Evolutionary conservation across 176 grass and related monocot species (phyloP), one percentile per base, ranked within the genome.

Genomic region (Triticum turgidum): DNA sequence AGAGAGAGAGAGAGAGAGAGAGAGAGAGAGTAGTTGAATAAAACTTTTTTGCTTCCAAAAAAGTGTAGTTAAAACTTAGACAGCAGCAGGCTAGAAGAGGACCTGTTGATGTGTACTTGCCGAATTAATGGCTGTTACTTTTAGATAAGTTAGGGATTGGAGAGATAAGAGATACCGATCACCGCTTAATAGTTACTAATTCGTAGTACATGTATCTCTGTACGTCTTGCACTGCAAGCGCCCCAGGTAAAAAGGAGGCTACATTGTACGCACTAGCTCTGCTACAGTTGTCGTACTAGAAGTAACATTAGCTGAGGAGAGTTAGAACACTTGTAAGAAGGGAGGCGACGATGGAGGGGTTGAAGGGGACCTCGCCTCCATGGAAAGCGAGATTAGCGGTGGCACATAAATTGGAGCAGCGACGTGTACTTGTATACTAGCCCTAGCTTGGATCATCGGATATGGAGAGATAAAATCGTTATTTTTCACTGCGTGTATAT

Each of bases 301-400:
- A 82, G 33, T 73, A 27, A 75, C 15, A 21, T 8, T 41, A 20
- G 68, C 51, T 51, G 25, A 82, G 12, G 12, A 52, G 29, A 83
- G 79, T 69, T 75, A 76, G 71, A 84, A 68, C 72, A 75, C 72
- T 70, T 81, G 51, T 32, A 80, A 89, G 85, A 81, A 82, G 47
- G 65, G 65, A 85, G 64, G 42, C 21, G 59, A 80, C 21, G 71
- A 80, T 80, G 5, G 74, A 69, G 82, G 18, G 54, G 6, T 22
- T 39, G 89, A 96, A 86, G 88, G 74, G 51, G 82, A 92, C 89
- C 34, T 37, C 67, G 1, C 80, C 83, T 85, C 67, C 14, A 71
- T 76, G 61, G 72, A 80, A 89, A 94, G 67, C 39, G 86, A 94
- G 61, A 17, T 89, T 74, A 45, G 88, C 87, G 91, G 91, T 97